Base-by-base conservation (phyloP, 2,329 filamentous ascomycete genomes). In the Metarhizium robertsii region DNA sequence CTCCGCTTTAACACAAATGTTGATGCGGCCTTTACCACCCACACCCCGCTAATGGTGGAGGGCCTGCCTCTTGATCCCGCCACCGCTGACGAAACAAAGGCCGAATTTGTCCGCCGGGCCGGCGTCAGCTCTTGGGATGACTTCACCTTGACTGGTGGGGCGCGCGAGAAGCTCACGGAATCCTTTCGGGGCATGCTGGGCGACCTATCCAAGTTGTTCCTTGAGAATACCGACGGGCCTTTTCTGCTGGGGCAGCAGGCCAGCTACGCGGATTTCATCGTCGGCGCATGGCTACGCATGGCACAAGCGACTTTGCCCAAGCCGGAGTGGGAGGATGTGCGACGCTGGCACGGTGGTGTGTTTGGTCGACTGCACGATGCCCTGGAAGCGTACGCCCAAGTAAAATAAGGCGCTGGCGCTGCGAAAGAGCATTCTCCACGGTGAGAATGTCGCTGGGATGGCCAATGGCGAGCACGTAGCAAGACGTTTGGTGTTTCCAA, bases 211-310 rank as follows among this genome's bases (percentile, higher is more conserved):
- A 67, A 64, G 58, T 55, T 77, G 2, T 81, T 75, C 34, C 32
- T 16, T 3, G 56, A 25, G 47, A 70, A 78, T 50, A 49, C 60
- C 0, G 66, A 58, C 13, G 79, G 79, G 6, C 76, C 78, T 0
- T 83, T 78, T 51, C 29, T 83, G 1, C 67, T 79, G 2, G 79
- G 79, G 0, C 50, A 58, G 1, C 62, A 60, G 62, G 69, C 72
- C 1, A 75, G 62, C 48, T 82, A 83, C 68, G 79, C 78, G 1
- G 81, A 84, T 61, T 61, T 82, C 0, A 79, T 83, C 38, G 73
- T 84, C 1, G 80, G 79, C 1, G 78, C 68, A 0, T 84, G 81
- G 80, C 55, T 84, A 63, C 69, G 71, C 6, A 78, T 80, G 74
- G 60, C 74, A 53, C 58, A 60, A 4, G 63, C 45, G 14, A 71